phyloP scores from a whole-genome alignment of 2,329 filamentous ascomycete genomes.

The Pyrenochaeta sp. region DNA sequence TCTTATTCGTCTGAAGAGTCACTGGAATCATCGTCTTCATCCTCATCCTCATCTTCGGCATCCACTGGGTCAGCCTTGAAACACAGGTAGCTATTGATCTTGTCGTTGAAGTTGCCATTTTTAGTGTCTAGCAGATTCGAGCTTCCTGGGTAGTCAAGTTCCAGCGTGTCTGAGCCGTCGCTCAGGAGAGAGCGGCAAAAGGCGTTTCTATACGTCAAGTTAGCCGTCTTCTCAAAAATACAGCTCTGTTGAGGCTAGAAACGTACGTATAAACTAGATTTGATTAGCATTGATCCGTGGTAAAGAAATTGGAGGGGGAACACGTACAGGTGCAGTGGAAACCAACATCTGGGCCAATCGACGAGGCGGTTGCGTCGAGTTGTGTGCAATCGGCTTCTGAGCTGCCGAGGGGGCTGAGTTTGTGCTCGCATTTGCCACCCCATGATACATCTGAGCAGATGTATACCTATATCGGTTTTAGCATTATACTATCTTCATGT shows the following conservation, averaged over 20 bases:
- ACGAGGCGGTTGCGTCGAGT: constrained; percentile 23
- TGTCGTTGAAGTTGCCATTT: constrained; percentile 29
- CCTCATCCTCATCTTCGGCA: too few relatives aligned
- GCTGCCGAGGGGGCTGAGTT: constrained; percentile 17
- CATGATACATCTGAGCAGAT: constrained; percentile 34
- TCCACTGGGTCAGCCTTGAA: constrained; percentile 10
- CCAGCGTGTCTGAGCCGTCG: constrained; percentile 16
- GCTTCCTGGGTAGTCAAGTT: constrained; percentile 19
- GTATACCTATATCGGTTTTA: constrained; percentile 25
- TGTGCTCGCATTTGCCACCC: constrained; percentile 26
- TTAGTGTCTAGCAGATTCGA: constrained; percentile 21
- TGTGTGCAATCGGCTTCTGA: constrained; percentile 17
- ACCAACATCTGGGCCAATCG: constrained; percentile 31
- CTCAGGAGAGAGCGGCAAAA: constrained; percentile 15
- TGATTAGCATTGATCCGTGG: not conserved
- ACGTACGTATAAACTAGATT: too few relatives aligned
- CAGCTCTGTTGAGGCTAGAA: too few relatives aligned
- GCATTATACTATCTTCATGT: not conserved
- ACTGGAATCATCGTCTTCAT: too few relatives aligned
- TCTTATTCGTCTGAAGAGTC: too few relatives aligned
- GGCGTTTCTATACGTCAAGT: constrained; percentile 16
- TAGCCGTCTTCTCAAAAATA: too few relatives aligned
- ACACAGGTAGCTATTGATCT: constrained; percentile 19
- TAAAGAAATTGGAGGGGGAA: constrained; percentile 2
- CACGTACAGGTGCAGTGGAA: constrained; percentile 41